These are phyloP conservation scores for Exophiala oligosperma DNA, from an alignment of 2,329 filamentous ascomycete species.

Conservation along the genomic window DNA sequence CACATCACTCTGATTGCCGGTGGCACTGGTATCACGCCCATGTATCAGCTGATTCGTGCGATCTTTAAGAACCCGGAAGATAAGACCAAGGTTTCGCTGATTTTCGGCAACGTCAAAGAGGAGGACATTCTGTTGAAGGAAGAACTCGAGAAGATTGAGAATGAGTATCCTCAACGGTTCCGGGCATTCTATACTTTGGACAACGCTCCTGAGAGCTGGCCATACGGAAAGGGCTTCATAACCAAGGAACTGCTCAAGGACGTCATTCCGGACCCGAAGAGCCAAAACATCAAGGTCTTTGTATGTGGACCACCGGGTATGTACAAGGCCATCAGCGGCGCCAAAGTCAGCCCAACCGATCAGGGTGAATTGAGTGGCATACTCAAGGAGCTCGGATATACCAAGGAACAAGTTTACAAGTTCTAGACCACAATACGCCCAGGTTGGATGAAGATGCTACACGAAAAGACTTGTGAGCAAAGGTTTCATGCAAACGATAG, in stretches of 20 bases:
- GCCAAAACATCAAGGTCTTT: conserved; percentile 91
- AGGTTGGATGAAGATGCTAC: no score
- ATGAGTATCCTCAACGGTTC: conserved; percentile 93
- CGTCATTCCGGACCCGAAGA: conserved; percentile 88
- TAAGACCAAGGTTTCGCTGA: conserved; percentile 94
- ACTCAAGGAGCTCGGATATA: conserved; percentile 81
- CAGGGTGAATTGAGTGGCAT: conserved; percentile 85
- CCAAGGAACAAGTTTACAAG: conserved; percentile 92
- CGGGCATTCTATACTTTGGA: conserved; percentile 91
- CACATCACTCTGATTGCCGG: conserved; percentile 75
- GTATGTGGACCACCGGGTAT: conserved; percentile 90
- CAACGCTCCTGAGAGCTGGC: conserved; percentile 77
- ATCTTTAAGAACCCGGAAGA: conserved; percentile 97
- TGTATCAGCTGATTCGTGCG: conserved; percentile 89
- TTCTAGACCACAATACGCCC: conserved; percentile 56
- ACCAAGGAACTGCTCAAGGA: conserved; percentile 92
- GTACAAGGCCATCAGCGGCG: conserved; percentile 89
- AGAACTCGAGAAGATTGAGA: conserved; percentile 84
- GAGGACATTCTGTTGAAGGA: conserved; percentile 88
- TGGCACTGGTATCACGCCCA: conserved; percentile 94
- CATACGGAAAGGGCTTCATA: conserved; percentile 75
- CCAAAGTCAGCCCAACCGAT: conserved; percentile 88
- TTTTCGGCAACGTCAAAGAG: conserved; percentile 88
- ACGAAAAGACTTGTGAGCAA: no score
- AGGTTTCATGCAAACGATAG: no score